phyloP scores from a whole-genome alignment of 768 basidiomycete species.

The Lactarius akahatsu region DNA sequence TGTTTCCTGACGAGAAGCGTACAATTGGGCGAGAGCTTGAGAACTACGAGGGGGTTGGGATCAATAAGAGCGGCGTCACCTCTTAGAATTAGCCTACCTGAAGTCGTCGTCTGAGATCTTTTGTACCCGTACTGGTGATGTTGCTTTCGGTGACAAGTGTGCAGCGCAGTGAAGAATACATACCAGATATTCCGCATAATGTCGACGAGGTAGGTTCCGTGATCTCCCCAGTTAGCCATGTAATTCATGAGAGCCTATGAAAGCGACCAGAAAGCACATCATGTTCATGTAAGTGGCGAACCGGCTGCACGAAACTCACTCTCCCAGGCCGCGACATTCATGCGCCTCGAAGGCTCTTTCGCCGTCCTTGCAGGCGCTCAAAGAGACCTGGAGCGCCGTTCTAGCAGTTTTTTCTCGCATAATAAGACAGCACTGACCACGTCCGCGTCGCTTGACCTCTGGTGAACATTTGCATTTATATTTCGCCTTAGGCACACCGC shows the following conservation, averaged over 20 bases:
- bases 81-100: background rate
- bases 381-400: background rate
- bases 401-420: background rate
- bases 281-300: background rate
- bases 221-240: background rate
- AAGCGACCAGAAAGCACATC: background rate
- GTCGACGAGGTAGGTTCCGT: background rate
- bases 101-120: background rate
- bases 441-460: background rate
- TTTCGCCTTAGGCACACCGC: background rate
- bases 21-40: conserved; percentile 9
- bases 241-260: conserved; percentile 8
- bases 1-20: background rate
- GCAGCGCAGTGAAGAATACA: background rate
- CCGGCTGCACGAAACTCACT: background rate
- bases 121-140: background rate
- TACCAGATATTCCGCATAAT: background rate
- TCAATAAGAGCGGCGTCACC: background rate
- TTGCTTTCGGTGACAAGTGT: background rate
- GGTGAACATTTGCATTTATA: background rate
- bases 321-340: background rate
- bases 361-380: conserved; percentile 1
- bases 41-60: background rate
- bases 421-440: conserved; percentile 1
- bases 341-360: background rate